phyloP scores from a whole-genome alignment of 192 early-diverging fungal genomes.

The Coemansia sp. region DNA sequence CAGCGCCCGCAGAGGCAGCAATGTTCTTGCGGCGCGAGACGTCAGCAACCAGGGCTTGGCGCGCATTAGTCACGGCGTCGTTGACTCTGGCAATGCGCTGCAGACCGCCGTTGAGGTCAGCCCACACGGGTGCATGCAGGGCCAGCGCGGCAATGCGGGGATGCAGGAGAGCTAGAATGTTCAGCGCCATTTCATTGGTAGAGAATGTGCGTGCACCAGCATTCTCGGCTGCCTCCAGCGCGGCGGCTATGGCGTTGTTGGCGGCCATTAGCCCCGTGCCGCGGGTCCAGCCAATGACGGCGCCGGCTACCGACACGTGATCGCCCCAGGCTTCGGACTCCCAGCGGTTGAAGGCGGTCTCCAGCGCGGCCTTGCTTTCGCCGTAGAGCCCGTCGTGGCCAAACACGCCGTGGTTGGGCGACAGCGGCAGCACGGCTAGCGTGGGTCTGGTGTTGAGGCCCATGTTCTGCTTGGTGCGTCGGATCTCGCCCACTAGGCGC shows the following conservation, averaged over 20 bases:
- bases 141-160: slow-evolving; percentile 69
- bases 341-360: slow-evolving; percentile 91
- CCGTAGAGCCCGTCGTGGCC: slow-evolving; percentile 91
- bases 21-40: not conserved
- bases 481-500: slow-evolving; percentile 82
- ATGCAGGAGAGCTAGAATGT: slow-evolving; percentile 85
- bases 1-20: slow-evolving; percentile 16
- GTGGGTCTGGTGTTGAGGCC: slow-evolving; percentile 79
- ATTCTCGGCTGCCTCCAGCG: slow-evolving; percentile 66
- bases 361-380: slow-evolving; percentile 90
- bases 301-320: slow-evolving; percentile 82
- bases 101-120: slow-evolving; percentile 94
- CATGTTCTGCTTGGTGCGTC: slow-evolving; percentile 67
- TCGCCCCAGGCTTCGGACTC: slow-evolving; percentile 81
- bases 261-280: slow-evolving; percentile 91
- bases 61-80: slow-evolving; percentile 8
- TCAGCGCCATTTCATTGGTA: slow-evolving; percentile 90
- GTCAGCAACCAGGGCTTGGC: not conserved
- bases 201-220: slow-evolving; percentile 90
- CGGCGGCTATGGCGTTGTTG: slow-evolving; percentile 81
- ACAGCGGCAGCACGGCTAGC: slow-evolving; percentile 83
- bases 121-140: slow-evolving; percentile 82
- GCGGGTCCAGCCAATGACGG: slow-evolving; percentile 96
- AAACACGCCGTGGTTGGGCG: slow-evolving; percentile 96
- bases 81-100: slow-evolving; percentile 64